Base-by-base conservation (phyloP, 768 basidiomycete species). In the Russula virescens region DNA sequence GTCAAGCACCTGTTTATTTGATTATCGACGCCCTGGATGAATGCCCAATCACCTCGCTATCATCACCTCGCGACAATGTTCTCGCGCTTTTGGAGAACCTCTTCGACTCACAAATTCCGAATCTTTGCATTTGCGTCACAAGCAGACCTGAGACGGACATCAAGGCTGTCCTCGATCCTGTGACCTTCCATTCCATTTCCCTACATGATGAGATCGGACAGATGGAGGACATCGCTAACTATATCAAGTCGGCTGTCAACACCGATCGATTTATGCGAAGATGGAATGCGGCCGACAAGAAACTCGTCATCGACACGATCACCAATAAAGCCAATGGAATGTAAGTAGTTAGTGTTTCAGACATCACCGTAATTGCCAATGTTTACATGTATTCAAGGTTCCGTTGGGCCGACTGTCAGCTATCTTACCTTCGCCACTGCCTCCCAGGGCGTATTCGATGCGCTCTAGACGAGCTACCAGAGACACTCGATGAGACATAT, bases 61-160 rank as follows among this genome's bases (percentile, higher is more conserved):
- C 23, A 5, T 42, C 57, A 2, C 35, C 48, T 23, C 55, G 55
- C n/a, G 21, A 34, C 2, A 25, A 47, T 21, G 21, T 56, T 5
- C 42, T 56, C 0, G 23, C 4, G 14, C 3, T 56, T 10, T 1
- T 56, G 45, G 10, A 46, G 45, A 31, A 47, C 19, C 55, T 56
- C 19, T 4, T 58, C 9, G 18, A 26, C 7, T 40, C 18, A 6
- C 23, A 11, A 18, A 2, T 26, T 13, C 38, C 57, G 5, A 50
- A 49, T 58, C 19, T 58, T 0, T 35, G 10, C 1, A 40, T 58
- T 11, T 58, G 47, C 18, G n/a, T 58, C 7, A 50, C 48, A 4
- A 58, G 57, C 14, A 23, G 57, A 26, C 57, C 57, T 1, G 47
- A 58, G 56, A 21, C 8, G 2, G 56, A 58, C 34, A 58, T 58